Evolutionary conservation across 2,329 filamentous ascomycete genomes (phyloP).

Genomic region (Ploettnerulaceae sp.): DNA sequence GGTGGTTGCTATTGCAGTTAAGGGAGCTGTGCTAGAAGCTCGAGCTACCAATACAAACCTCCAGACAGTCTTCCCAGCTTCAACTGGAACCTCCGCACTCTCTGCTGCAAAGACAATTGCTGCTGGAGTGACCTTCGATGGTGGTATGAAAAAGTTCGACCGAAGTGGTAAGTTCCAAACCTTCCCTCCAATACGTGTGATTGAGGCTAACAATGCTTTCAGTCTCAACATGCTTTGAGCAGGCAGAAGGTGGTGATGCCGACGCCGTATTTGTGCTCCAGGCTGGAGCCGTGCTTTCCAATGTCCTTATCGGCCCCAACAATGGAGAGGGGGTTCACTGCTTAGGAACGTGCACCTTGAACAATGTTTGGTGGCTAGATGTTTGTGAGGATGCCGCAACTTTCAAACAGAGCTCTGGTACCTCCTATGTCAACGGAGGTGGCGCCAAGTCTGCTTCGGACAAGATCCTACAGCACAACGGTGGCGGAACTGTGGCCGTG

Average conservation of each 20-base stretch:
- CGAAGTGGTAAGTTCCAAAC: conserved; percentile 38
- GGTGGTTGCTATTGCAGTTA: no score
- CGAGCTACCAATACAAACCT: no score
- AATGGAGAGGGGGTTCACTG: conserved; percentile 29
- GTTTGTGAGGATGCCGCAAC: conserved; percentile 35
- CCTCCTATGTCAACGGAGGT: conserved; percentile 40
- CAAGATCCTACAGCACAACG: conserved; percentile 41
- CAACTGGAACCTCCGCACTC: no score
- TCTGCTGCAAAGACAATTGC: conserved; percentile 43
- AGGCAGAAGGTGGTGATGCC: conserved; percentile 38
- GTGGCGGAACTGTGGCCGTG: conserved; percentile 36
- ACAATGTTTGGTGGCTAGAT: not conserved
- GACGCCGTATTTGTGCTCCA: conserved; percentile 33
- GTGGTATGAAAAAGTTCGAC: conserved; percentile 42
- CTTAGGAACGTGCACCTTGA: not conserved
- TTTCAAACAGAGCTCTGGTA: conserved; percentile 37
- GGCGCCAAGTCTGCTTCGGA: conserved; percentile 40
- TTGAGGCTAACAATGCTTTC: no score
- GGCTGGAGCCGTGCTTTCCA: conserved; percentile 31
- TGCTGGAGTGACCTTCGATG: conserved; percentile 42
- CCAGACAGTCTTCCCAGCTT: no score
- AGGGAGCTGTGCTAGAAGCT: no score
- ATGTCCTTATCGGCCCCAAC: conserved; percentile 34
- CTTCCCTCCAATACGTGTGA: no score
- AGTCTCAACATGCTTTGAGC: conserved; percentile 39